Conservation (phyloP, 768 basidiomycete genomes). For the Termitomyces sp. region DNA sequence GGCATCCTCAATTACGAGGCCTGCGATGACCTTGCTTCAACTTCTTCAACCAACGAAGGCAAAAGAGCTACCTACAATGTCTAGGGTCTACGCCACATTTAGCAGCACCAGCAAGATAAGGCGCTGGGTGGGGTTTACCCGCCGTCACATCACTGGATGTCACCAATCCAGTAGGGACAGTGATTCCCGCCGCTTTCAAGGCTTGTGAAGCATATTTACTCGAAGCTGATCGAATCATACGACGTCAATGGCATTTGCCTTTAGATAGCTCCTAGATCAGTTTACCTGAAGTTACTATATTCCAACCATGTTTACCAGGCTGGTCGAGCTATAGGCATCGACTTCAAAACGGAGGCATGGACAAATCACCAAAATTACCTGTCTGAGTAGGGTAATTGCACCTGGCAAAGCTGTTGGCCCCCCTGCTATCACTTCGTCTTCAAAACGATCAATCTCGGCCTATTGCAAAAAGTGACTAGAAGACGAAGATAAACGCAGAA, state of each 20-base stretch:
- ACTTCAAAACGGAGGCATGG: neutral
- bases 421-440: slow-evolving; percentile 63
- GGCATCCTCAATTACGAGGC: slow-evolving; percentile 87
- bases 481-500: neutral
- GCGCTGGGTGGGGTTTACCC: slow-evolving; percentile 88
- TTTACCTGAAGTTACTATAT: slow-evolving; percentile 78
- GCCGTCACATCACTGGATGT: slow-evolving; percentile 65
- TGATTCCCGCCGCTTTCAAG: slow-evolving; percentile 55
- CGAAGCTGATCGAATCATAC: slow-evolving; percentile 46
- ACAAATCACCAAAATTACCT: slow-evolving; percentile 30
- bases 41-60: neutral
- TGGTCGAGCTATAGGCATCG: slow-evolving; percentile 23
- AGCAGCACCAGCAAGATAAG: slow-evolving; percentile 75
- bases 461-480: slow-evolving; percentile 18
- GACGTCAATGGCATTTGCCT: neutral
- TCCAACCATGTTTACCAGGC: slow-evolving; percentile 48
- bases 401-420: slow-evolving; percentile 66
- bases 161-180: slow-evolving; percentile 57
- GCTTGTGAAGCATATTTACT: slow-evolving; percentile 65
- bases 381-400: slow-evolving; percentile 45
- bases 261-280: neutral
- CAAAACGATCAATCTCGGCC: slow-evolving; percentile 73
- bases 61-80: slow-evolving; percentile 40
- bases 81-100: slow-evolving; percentile 48
- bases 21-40: slow-evolving; percentile 25